Evolutionary conservation across 805 yeast genomes (phyloP), one percentile per base, ranked within the genome.

Genomic region (Ogataea neopini): DNA sequence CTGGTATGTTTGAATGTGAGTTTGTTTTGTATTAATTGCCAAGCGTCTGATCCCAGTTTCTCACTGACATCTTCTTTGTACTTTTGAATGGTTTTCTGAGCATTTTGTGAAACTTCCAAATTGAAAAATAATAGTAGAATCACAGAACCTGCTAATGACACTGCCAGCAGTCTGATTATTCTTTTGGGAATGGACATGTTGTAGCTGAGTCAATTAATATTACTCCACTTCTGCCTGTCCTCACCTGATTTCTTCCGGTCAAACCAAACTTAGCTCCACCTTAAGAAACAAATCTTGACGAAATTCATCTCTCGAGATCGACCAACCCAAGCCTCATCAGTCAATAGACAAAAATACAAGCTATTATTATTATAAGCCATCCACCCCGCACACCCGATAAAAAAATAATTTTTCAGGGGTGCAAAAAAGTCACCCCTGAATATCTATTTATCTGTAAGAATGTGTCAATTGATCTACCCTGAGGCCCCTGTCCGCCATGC

Each of bases 1-100:
- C 58, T 38, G 10, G 34, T 44, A 17, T 36, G 34, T 30, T 43
- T 43, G 49, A 60, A 60, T 13, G 51, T 48, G 7, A 60, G 48
- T 25, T 15, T 10, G 3, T 39, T 32, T 11, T 39, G 33, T 3
- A 39, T 26, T 6, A 8, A 11, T 11, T 26, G 25, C 42, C 42
- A 39, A 4, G 30, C 5, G 5, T 10, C 6, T 28, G 30, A 8
- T 13, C n/a, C 10, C 30, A 13, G 30, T n/a, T 28, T 28, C 5
- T 8, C 15, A n/a, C 9, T 7, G 9, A 18, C 17, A 4, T 6
- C 9, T 18, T 30, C 34, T 28, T 20, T 19, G 22, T 8, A 26
- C 26, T 33, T 39, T 14, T 18, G 13, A 6, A 39, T 8, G 14
- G 42, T 26, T 5, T 17, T 32, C 10, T 33, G 15, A 15, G 13